A percentile compares a stretch with the other conserved stretches of the same genome.
phyloP scores from a whole-genome alignment of 2,329 filamentous ascomycete genomes.

The Fusarium sp. region DNA sequence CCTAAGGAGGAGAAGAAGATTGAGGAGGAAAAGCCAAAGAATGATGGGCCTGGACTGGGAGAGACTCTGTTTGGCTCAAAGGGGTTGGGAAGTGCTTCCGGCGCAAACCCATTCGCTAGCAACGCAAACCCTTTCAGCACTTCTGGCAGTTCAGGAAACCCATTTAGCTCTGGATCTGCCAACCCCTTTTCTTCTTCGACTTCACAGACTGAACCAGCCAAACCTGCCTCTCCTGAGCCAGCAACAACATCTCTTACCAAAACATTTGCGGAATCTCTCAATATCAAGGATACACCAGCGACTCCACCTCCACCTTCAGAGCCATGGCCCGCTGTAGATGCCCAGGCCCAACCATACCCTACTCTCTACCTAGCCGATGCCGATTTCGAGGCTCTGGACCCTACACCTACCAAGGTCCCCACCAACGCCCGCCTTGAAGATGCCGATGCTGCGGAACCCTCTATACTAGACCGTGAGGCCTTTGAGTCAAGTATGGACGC shows the following conservation, averaged over 20 bases:
- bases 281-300: constrained; percentile 70
- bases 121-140: constrained; percentile 63
- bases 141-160: constrained; percentile 50
- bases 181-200: constrained; percentile 54
- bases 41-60: constrained; percentile 65
- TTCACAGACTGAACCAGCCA: constrained; percentile 45
- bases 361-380: constrained; percentile 85
- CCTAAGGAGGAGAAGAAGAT: constrained; percentile 49
- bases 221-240: constrained; percentile 49
- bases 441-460: constrained; percentile 56
- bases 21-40: constrained; percentile 52
- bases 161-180: constrained; percentile 47
- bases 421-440: constrained; percentile 60
- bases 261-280: constrained; percentile 80
- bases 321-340: constrained; percentile 79
- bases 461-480: constrained; percentile 73
- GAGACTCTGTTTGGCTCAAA: constrained; percentile 78
- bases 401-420: constrained; percentile 62
- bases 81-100: constrained; percentile 53
- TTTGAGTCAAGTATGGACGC: constrained; percentile 82
- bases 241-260: constrained; percentile 60
- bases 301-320: constrained; percentile 60
- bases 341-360: constrained; percentile 79
- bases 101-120: constrained; percentile 72
- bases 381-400: constrained; percentile 89